Evolutionary conservation across 805 yeast genomes (phyloP).

Genomic region (Ogataea methylovora): DNA sequence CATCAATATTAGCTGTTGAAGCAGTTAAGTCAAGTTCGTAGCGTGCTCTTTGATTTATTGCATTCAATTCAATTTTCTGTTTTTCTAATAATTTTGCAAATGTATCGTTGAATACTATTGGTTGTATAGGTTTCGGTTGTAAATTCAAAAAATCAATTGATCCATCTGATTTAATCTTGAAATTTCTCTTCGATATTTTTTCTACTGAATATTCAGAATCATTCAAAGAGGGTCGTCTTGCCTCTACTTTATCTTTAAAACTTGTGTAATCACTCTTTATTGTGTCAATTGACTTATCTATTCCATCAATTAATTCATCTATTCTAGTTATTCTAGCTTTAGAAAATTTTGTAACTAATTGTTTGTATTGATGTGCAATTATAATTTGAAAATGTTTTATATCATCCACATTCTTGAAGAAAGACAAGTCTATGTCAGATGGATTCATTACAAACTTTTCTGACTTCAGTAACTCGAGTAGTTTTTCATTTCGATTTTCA

Average conservation of each 20-base stretch:
- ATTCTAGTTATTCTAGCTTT: constrained; percentile 21
- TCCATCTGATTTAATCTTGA: neutral
- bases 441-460: no score
- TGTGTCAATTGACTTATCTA: constrained; percentile 22
- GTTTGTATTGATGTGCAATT: constrained; percentile 24
- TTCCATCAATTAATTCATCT: constrained; percentile 23
- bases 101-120: constrained; percentile 9
- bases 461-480: no score
- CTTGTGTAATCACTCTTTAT: constrained; percentile 12
- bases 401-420: constrained; percentile 7
- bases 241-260: constrained; percentile 12
- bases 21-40: constrained; percentile 12
- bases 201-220: constrained; percentile 4
- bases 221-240: constrained; percentile 6
- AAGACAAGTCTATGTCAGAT: no score
- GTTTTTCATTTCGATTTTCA: no score
- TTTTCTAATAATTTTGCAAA: constrained; percentile 5
- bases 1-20: constrained; percentile 1
- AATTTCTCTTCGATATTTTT: no score
- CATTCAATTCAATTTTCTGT: neutral
- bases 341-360: constrained; percentile 22
- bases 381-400: constrained; percentile 10
- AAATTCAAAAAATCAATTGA: neutral
- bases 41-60: neutral
- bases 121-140: constrained; percentile 3